Conservation (phyloP, 1,284 basidiomycete species). For the Ustilago curta region DNA sequence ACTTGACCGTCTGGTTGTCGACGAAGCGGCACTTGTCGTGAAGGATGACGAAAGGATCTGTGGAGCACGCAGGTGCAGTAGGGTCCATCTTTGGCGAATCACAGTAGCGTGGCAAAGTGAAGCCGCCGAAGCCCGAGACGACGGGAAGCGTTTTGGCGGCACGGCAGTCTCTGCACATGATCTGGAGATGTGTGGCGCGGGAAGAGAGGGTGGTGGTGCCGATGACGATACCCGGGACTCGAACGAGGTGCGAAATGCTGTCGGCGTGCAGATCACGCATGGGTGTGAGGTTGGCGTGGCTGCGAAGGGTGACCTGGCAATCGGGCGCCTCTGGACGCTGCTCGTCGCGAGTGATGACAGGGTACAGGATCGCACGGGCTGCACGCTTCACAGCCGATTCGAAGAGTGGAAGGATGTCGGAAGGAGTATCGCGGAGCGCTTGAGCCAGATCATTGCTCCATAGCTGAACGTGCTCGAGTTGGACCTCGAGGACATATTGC, state of each 20-base stretch:
- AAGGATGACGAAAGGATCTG: slow-evolving; percentile 95
- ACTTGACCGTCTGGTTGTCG: slow-evolving; percentile 94
- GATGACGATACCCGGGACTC: slow-evolving; percentile 97
- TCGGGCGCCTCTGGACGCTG: slow-evolving; percentile 73
- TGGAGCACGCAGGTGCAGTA: slow-evolving; percentile 85
- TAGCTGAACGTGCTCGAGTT: slow-evolving; percentile 87
- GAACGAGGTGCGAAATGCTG: slow-evolving; percentile 93
- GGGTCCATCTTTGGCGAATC: slow-evolving; percentile 68
- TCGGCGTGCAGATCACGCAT: slow-evolving; percentile 87
- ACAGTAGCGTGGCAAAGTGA: slow-evolving; percentile 70
- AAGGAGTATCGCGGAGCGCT: slow-evolving; percentile 86
- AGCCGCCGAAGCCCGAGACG: slow-evolving; percentile 85
- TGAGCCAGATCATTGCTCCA: slow-evolving; percentile 95
- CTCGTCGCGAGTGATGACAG: slow-evolving; percentile 54
- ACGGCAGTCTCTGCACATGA: slow-evolving; percentile 92
- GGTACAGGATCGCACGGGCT: slow-evolving; percentile 65
- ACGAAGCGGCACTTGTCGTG: slow-evolving; percentile 95
- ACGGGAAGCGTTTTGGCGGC: slow-evolving; percentile 78
- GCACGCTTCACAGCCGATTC: slow-evolving; percentile 65
- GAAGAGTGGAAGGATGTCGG: slow-evolving; percentile 84
- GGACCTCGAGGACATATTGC: slow-evolving; percentile 90
- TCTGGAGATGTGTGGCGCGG: slow-evolving; percentile 87
- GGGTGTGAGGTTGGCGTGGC: slow-evolving; percentile 85
- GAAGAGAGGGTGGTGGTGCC: slow-evolving; percentile 94
- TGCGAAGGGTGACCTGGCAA: slow-evolving; percentile 88